Base-by-base conservation (phyloP, 2,329 filamentous ascomycete species). In the Stagonosporopsis chrysanthemi region DNA sequence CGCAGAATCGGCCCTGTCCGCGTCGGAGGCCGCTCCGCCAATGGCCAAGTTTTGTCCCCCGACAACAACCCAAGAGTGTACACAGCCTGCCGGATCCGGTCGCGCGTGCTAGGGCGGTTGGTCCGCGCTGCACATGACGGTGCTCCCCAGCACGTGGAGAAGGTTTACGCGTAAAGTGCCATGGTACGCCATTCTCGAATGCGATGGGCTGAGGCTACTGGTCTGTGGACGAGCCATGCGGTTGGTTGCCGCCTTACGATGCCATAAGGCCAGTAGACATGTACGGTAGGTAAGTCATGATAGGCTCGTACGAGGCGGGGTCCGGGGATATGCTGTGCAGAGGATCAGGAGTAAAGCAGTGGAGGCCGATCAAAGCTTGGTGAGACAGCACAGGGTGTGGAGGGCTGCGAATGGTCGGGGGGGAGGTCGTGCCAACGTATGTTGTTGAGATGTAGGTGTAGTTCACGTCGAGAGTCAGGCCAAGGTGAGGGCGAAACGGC, bases 341-440 rank as follows among this genome's bases (percentile, higher is more conserved):
- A 41, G n/a, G 15, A 23, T 6, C 4, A 3, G 35, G 7, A 14
- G 41, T 24, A 56, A 46, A 51, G 46, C 53, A 39, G 46, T 28
- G 28, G 14, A n/a, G 41, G 43, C 5, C 33, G 43, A 52, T 57
- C 43, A 44, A 57, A 48, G 54, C 54, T 57, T 52, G 43, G 43
- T 57, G 44, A 49, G 48, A 57, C 49, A 48, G 36, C 43, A 17
- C 24, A n/a, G n/a, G n/a, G 33, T 23, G 35, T 45, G 41, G 12
- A 45, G 23, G n/a, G 31, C 24, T 35, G 23, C 11, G n/a, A 8
- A 31, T 47, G 5, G n/a, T n/a, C 14, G 17, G 17, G 17, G 36
- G 14, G 26, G 24, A 15, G 17, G 28, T 6, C 14, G 43, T 45
- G 8, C 6, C 31, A 33, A 31, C 26, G 28, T 14, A 7, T 11